Evolutionary conservation across 1,139 yeast species (phyloP).

Genomic region (Debaryomycetaceae sp.): DNA sequence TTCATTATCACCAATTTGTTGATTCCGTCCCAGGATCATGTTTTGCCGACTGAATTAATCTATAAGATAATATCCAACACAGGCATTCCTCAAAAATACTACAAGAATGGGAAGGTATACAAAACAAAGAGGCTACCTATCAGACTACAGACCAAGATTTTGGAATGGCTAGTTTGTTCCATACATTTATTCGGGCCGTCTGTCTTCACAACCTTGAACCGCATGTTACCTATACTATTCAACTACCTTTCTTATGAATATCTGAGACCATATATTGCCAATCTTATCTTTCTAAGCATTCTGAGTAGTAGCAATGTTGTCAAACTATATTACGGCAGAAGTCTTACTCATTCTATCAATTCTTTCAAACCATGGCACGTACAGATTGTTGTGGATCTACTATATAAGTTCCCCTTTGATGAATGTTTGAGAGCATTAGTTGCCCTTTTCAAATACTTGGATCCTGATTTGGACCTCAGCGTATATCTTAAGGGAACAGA

Average conservation of each 20-base stretch:
- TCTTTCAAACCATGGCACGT: constrained; percentile 34
- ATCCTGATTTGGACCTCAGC: constrained; percentile 19
- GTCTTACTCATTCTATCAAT: constrained; percentile 4
- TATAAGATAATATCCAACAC: constrained; percentile 23
- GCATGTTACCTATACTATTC: constrained; percentile 26
- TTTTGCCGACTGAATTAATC: constrained; percentile 10
- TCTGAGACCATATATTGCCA: constrained; percentile 27
- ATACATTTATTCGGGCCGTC: constrained; percentile 25
- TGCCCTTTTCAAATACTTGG: constrained; percentile 19
- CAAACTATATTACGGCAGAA: constrained; percentile 8
- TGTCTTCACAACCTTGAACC: constrained; percentile 13
- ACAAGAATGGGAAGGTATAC: constrained; percentile 17
- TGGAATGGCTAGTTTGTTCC: constrained; percentile 30
- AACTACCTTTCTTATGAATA: constrained; percentile 31
- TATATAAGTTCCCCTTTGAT: constrained; percentile 33
- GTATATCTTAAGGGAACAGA: constrained; percentile 3
- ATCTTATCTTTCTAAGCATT: constrained; percentile 24
- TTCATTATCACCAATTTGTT: constrained; percentile 11
- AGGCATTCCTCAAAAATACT: constrained; percentile 28
- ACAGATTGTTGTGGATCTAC: constrained; percentile 28
- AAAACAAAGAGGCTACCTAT: constrained; percentile 21
- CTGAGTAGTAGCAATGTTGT: constrained; percentile 12
- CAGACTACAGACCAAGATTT: constrained; percentile 20
- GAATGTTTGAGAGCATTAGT: constrained; percentile 23
- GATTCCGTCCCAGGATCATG: constrained; percentile 11